These are phyloP conservation scores for Immersiella caudata DNA, from an alignment of 495 filamentous ascomycete species.

Conservation along the genomic window DNA sequence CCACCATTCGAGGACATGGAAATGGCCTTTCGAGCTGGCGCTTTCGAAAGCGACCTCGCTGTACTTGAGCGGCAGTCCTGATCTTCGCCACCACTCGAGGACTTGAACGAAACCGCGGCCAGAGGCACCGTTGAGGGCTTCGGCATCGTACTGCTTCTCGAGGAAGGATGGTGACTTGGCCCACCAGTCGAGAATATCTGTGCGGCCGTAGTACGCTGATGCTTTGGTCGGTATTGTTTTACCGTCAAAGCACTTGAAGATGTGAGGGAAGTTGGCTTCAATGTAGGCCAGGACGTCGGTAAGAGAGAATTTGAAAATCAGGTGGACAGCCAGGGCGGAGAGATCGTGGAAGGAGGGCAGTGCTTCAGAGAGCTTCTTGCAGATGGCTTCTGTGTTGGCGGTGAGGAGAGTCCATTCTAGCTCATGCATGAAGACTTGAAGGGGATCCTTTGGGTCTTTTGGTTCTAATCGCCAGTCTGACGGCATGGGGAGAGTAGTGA, in stretches of 20 bases:
- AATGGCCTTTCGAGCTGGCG: conserved; percentile 77
- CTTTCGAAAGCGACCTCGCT: conserved; percentile 84
- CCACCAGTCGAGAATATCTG: conserved; percentile 87
- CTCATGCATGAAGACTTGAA: conserved; percentile 58
- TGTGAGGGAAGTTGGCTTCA: conserved; percentile 72
- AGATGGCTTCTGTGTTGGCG: conserved; percentile 65
- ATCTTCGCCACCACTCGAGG: conserved; percentile 87
- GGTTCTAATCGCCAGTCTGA: conserved; percentile 61
- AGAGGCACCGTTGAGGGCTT: conserved; percentile 85
- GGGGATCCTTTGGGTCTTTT: conserved; percentile 45
- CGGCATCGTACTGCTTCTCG: conserved; percentile 71
- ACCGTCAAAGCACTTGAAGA: conserved; percentile 82
- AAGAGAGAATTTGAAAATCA: conserved; percentile 88
- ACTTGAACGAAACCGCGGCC: conserved; percentile 80
- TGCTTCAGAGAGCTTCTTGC: conserved; percentile 65
- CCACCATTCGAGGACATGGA: conserved; percentile 92
- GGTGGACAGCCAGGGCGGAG: conserved; percentile 77
- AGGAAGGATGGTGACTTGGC: conserved; percentile 68
- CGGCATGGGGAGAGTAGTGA: conserved; percentile 73
- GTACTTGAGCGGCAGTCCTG: conserved; percentile 78
- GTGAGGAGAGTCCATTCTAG: conserved; percentile 84
- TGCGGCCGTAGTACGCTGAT: conserved; percentile 81
- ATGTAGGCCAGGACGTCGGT: conserved; percentile 78
- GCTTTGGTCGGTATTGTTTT: conserved; percentile 83
- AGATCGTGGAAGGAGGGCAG: conserved; percentile 70